phyloP scores from a whole-genome alignment of 306 rosid genomes.

The Cyamopsis tetragonoloba region DNA sequence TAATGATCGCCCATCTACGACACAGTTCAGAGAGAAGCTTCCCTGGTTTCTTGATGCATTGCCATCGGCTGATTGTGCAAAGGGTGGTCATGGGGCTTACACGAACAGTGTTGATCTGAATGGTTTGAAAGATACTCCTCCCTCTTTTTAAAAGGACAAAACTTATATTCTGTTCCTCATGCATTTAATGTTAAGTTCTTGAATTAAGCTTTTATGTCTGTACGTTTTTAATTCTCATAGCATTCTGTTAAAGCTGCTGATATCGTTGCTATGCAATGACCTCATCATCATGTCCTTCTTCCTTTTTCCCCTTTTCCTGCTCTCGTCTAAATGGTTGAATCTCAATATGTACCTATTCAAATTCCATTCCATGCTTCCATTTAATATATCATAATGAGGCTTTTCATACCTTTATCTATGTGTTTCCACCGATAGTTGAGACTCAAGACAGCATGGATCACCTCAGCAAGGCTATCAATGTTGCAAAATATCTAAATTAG shows the following conservation, averaged over 20 bases:
- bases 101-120: slow-evolving; percentile 89
- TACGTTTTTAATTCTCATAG: not conserved
- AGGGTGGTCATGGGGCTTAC: slow-evolving; percentile 99
- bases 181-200: not conserved
- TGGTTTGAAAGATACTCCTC: slow-evolving; percentile 46
- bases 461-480: not conserved
- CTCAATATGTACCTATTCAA: not conserved
- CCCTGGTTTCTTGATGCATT: slow-evolving; percentile 97
- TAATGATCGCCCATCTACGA: slow-evolving; percentile 86
- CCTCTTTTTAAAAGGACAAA: slow-evolving; percentile 16
- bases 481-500: not conserved
- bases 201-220: not conserved
- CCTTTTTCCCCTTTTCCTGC: not conserved
- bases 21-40: slow-evolving; percentile 88
- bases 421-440: not conserved
- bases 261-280: not conserved
- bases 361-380: slow-evolving; percentile 1
- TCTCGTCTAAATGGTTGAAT: not conserved
- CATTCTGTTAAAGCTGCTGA: slow-evolving; percentile 8
- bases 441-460: not conserved
- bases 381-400: not conserved
- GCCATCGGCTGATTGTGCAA: slow-evolving; percentile 99
- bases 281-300: not conserved
- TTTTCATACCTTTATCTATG: not conserved
- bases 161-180: slow-evolving; percentile 18